Base-by-base conservation (phyloP, 2,329 filamentous ascomycete species). In the Talaromyces sp. region DNA sequence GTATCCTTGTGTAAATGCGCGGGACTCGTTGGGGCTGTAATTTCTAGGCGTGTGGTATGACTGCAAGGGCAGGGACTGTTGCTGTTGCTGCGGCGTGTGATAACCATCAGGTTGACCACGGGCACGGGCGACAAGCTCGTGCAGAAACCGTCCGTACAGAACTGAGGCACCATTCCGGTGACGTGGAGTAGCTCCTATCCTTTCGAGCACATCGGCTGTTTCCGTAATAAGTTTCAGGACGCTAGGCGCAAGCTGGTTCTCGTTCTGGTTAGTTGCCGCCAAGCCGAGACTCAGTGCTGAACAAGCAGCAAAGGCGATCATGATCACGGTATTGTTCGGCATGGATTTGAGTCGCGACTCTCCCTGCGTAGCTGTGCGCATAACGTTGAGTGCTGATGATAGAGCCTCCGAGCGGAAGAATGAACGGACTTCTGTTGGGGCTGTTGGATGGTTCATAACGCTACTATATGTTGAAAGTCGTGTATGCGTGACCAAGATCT, bases 281-380 rank as follows among this genome's bases (percentile, higher is more conserved):
- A 86, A 83, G 69, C 86, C 88, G 4, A 90, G 80, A 10, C 86
- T 85, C n/a, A 90, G 76, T 0, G 88, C 88, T 67, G 89, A 90
- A 70, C 87, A 90, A 4, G 88, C 88, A 0, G 89, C 89, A 68
- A 91, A 91, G 1, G 89, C 90, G 13, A 92, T 90, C 90, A 92
- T 92, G 68, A 91, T 90, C 64, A 89, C 86, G 0, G 89, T 91
- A 70, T 92, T 92, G 75, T 92, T 92, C 0, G 89, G 89, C 89
- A 92, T 92, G 0, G 89, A 91, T 64, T 87, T 87, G 0, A 92
- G 81, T 67, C 89, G 85, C 0, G 83, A 80, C 72, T 92, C 89
- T 38, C 89, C 89, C 74, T 91, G 89, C 5, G 91, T 90, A 0
- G 89, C 89, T 1, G 88, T 88, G 25, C 89, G 86, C 81, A 92